Percentiles rank a stretch among this genome's conserved stretches.
Evolutionary conservation across 2,329 filamentous ascomycete genomes (phyloP).

Genomic region (Neoscytalidium dimidiatum): DNA sequence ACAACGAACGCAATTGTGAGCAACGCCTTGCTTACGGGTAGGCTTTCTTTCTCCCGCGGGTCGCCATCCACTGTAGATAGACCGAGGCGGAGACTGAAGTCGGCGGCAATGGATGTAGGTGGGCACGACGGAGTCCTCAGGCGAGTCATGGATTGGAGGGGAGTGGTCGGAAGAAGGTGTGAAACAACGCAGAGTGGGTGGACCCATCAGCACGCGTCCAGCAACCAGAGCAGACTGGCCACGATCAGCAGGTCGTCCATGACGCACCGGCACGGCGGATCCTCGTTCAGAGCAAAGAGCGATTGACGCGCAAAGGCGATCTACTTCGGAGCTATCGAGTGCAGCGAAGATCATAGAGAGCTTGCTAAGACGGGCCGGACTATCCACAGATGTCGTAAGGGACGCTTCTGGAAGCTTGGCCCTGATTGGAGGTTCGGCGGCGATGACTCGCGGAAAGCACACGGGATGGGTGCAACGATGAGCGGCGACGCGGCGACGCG

Average conservation of each 20-base stretch:
- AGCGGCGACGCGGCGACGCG: too few relatives aligned
- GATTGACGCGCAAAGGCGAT: conserved; percentile 4
- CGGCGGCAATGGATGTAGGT: background rate
- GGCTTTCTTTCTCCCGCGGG: background rate
- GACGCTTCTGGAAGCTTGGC: background rate
- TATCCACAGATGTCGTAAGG: background rate
- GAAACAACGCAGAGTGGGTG: background rate
- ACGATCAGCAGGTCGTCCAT: background rate
- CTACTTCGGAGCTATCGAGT: background rate
- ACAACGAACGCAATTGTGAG: too few relatives aligned
- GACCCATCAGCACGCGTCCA: background rate
- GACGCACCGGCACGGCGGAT: background rate
- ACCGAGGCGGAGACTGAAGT: background rate
- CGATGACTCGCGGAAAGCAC: too few relatives aligned
- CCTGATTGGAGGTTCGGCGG: too few relatives aligned
- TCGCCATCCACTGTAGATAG: background rate
- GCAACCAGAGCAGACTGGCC: background rate
- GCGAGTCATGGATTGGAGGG: background rate
- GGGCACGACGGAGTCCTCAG: too few relatives aligned
- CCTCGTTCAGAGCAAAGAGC: conserved; percentile 1
- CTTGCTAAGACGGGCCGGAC: background rate
- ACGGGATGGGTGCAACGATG: too few relatives aligned
- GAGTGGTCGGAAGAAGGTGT: background rate
- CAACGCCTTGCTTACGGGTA: background rate
- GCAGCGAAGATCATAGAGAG: background rate